Evolutionary conservation across 1,284 basidiomycete genomes (phyloP).

Genomic region (Meripilus lineatus): DNA sequence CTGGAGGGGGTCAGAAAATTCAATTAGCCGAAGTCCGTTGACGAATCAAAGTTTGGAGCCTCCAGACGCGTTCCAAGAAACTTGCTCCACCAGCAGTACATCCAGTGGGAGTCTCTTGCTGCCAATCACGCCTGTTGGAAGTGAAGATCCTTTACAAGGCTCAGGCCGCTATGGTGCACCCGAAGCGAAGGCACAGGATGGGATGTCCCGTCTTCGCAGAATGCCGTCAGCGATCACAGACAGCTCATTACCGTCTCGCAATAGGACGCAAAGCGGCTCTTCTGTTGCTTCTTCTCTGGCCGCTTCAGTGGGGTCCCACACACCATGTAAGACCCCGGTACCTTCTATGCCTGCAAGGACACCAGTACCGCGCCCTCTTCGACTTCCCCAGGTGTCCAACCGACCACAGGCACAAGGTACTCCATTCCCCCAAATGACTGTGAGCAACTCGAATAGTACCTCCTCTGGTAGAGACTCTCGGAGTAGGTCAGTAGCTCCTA

Average conservation of each 20-base stretch:
- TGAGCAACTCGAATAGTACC: not conserved
- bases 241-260: not conserved
- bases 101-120: slow-evolving; percentile 4
- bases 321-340: not conserved
- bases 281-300: not conserved
- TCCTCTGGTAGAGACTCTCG: too few species aligned
- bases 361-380: slow-evolving; percentile 12
- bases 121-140: slow-evolving; percentile 9
- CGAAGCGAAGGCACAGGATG: not conserved
- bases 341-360: not conserved
- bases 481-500: too few species aligned
- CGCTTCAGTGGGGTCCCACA: slow-evolving; percentile 4
- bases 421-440: slow-evolving; percentile 2
- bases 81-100: slow-evolving; percentile 11
- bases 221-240: not conserved
- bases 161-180: not conserved
- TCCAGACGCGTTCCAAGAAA: slow-evolving; percentile 14
- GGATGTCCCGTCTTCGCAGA: not conserved
- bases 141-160: not conserved
- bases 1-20: slow-evolving; percentile 6
- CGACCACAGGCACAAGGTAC: too few species aligned
- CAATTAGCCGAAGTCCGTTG: not conserved
- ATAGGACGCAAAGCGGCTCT: not conserved
- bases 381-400: slow-evolving; percentile 11
- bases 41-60: slow-evolving; percentile 14